Conservation (phyloP, 2,329 filamentous ascomycete species). For the Talaromyces sp. region DNA sequence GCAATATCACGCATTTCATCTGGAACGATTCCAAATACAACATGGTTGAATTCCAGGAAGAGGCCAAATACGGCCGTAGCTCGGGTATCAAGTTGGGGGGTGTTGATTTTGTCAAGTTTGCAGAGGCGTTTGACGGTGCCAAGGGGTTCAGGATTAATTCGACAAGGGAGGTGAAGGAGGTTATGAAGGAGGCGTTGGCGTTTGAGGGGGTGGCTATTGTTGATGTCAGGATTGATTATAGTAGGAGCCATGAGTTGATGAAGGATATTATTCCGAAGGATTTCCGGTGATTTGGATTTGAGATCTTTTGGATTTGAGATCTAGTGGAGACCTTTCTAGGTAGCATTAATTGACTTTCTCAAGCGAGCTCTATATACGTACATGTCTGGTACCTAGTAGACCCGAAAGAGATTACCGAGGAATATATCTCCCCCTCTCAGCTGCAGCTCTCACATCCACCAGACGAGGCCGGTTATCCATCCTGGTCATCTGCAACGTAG, state of each 20-base stretch:
- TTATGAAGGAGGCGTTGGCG: constrained; percentile 11
- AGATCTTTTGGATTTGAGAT: neutral
- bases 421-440: neutral
- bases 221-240: constrained; percentile 14
- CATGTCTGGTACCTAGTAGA: too few relatives aligned
- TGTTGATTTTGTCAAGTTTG: constrained; percentile 14
- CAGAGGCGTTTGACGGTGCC: constrained; percentile 10
- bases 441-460: neutral
- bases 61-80: constrained; percentile 14
- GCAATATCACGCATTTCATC: constrained; percentile 15
- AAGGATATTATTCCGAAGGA: constrained; percentile 15
- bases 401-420: neutral
- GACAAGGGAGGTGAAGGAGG: constrained; percentile 1
- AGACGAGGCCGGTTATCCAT: neutral
- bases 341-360: neutral
- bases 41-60: constrained; percentile 15
- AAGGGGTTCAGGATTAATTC: constrained; percentile 8
- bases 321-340: neutral
- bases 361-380: neutral
- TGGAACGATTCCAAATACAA: constrained; percentile 15
- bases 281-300: neutral
- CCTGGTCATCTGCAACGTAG: neutral
- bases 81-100: constrained; percentile 12
- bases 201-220: constrained; percentile 11
- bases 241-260: constrained; percentile 13